Evolutionary conservation across 257 asterid species (phyloP).

Genomic region (Gardenia jasminoides): DNA sequence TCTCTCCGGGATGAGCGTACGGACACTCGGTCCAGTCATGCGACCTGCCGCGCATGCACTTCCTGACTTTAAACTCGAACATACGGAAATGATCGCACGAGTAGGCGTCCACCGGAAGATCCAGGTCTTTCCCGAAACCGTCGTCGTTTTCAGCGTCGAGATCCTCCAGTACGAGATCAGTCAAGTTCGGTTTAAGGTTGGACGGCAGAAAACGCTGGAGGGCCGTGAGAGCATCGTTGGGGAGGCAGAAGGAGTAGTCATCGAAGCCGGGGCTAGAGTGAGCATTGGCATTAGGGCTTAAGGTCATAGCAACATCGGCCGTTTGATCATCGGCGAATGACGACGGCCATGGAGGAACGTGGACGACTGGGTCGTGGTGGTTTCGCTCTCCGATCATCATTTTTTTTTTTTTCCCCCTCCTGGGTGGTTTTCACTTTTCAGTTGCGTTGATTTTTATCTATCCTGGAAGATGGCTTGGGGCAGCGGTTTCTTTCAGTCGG

Average conservation of each 20-base stretch:
- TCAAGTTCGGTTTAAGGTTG: slow-evolving; percentile 24
- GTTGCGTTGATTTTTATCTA: neutral
- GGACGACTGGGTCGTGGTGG: slow-evolving; percentile 29
- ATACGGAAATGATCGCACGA: slow-evolving; percentile 82
- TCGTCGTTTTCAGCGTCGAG: slow-evolving; percentile 36
- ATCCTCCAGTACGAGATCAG: slow-evolving; percentile 24
- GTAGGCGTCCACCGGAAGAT: slow-evolving; percentile 65
- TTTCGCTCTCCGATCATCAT: slow-evolving; percentile 5
- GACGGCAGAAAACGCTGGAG: slow-evolving; percentile 62
- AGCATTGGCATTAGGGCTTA: slow-evolving; percentile 38
- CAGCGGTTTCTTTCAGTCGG: slow-evolving; percentile 17
- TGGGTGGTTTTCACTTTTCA: neutral
- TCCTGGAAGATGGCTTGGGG: neutral
- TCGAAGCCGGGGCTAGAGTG: slow-evolving; percentile 26
- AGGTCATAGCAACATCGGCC: slow-evolving; percentile 27
- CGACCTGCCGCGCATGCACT: slow-evolving; percentile 69
- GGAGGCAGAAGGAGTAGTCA: slow-evolving; percentile 40
- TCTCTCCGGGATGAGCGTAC: slow-evolving; percentile 83
- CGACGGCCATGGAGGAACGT: slow-evolving; percentile 62
- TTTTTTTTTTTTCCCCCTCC: too few relatives aligned
- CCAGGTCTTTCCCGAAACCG: slow-evolving; percentile 23
- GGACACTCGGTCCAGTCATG: slow-evolving; percentile 98
- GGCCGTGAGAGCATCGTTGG: slow-evolving; percentile 34
- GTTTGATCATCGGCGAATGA: slow-evolving; percentile 28
- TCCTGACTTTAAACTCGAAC: slow-evolving; percentile 75